Conservation (phyloP, 1,284 basidiomycete genomes). For the Leccinum subfulvum region DNA sequence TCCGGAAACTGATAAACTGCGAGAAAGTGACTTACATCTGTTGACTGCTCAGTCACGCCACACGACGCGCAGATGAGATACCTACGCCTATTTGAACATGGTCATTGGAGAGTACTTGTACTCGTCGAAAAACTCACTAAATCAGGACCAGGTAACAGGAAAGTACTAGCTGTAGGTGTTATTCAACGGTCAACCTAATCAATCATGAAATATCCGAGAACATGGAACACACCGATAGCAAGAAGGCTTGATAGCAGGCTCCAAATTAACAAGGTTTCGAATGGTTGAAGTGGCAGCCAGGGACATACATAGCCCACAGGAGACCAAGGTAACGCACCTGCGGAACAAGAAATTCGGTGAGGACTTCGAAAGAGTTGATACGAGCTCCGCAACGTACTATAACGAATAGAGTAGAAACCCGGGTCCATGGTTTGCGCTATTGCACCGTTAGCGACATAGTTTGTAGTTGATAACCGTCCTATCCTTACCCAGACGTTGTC, state of each 20-base stretch:
- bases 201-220: neutral
- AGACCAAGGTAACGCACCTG: neutral
- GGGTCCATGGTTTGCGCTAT: neutral
- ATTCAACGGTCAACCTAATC: neutral
- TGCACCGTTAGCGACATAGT: neutral
- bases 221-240: neutral
- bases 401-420: neutral
- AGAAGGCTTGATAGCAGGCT: neutral
- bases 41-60: neutral
- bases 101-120: neutral
- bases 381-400: neutral
- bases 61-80: neutral
- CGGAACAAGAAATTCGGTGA: neutral
- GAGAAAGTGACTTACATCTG: neutral
- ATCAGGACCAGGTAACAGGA: neutral
- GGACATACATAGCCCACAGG: neutral
- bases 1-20: neutral
- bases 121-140: neutral
- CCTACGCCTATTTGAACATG: neutral
- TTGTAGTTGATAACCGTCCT: neutral
- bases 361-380: neutral
- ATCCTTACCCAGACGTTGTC: neutral
- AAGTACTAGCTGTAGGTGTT: neutral
- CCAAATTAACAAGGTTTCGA: neutral
- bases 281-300: neutral